A percentile compares a stretch with the other conserved stretches of the same genome.
Evolutionary conservation across 2,329 filamentous ascomycete species (phyloP).

Genomic region (Epichloe brachyelytri): DNA sequence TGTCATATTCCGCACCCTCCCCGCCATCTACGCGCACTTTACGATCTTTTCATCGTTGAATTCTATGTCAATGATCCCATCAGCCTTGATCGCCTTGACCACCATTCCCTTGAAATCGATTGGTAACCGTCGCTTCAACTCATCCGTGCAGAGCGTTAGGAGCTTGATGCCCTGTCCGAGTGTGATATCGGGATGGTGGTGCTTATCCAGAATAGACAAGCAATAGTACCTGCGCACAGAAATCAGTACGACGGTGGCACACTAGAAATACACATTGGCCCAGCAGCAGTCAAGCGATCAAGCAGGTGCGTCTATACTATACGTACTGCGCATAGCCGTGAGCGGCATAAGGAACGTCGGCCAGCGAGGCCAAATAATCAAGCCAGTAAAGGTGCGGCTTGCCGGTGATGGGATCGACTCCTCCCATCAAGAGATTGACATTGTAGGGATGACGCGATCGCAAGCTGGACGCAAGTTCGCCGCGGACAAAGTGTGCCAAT

Average conservation of each 20-base stretch:
- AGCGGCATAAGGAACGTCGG: conserved; percentile 83
- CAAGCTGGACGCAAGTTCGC: conserved; percentile 81
- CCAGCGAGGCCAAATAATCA: conserved; percentile 85
- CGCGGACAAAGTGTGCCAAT: conserved; percentile 84
- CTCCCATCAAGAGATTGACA: conserved; percentile 90
- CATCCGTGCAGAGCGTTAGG: conserved; percentile 87
- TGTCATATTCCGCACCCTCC: conserved; percentile 8
- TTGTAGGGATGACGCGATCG: conserved; percentile 90
- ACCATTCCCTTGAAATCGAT: conserved; percentile 97
- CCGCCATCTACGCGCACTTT: conserved; percentile 35
- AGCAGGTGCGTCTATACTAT: not conserved
- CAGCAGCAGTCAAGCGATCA: not conserved
- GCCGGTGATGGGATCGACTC: conserved; percentile 81
- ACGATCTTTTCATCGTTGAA: conserved; percentile 72
- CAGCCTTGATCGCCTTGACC: conserved; percentile 91
- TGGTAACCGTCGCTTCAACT: conserved; percentile 90
- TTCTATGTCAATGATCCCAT: conserved; percentile 74
- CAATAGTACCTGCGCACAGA: conserved; percentile 68
- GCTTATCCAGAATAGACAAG: conserved; percentile 93
- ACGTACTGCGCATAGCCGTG: conserved; percentile 94
- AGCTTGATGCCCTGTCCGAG: conserved; percentile 86
- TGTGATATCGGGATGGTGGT: conserved; percentile 89
- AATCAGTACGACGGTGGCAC: not conserved
- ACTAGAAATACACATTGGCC: not conserved
- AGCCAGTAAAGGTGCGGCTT: conserved; percentile 94